phyloP scores from a whole-genome alignment of 2,329 filamentous ascomycete genomes.

The Cephalotrichum gorgonifer region DNA sequence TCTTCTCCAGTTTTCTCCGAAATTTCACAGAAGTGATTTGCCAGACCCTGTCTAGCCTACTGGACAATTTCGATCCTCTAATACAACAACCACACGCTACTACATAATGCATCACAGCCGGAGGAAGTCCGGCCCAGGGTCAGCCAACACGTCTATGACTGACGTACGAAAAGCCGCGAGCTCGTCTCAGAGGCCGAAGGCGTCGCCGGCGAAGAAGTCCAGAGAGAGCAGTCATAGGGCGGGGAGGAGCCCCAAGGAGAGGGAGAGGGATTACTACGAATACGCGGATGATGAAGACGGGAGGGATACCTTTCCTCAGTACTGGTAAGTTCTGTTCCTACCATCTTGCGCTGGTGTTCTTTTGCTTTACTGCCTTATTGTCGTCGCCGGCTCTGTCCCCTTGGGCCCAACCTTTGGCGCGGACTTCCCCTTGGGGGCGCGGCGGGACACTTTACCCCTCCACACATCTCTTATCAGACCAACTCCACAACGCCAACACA shows the following conservation, averaged over 20 bases:
- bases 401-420: too few relatives aligned
- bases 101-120: conserved; percentile 43
- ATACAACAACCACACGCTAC: not conserved
- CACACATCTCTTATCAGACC: too few relatives aligned
- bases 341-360: not conserved
- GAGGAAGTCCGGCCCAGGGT: conserved; percentile 44
- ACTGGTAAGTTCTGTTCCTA: conserved; percentile 37
- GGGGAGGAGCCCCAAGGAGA: conserved; percentile 38
- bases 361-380: conserved; percentile 5
- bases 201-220: conserved; percentile 22
- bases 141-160: conserved; percentile 41
- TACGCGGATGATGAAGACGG: conserved; percentile 43
- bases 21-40: not conserved
- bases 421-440: too few relatives aligned
- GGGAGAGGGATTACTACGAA: conserved; percentile 28
- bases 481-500: too few relatives aligned
- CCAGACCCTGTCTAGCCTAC: not conserved
- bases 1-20: not conserved
- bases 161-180: conserved; percentile 41
- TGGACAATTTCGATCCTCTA: not conserved
- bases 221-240: conserved; percentile 35
- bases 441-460: too few relatives aligned
- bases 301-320: conserved; percentile 54
- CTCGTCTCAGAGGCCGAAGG: conserved; percentile 10
- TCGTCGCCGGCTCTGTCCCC: conserved; percentile 7